These are phyloP conservation scores for Pythium angustatum DNA, from an alignment of 352 stramenopile genomes.

Conservation along the genomic window DNA sequence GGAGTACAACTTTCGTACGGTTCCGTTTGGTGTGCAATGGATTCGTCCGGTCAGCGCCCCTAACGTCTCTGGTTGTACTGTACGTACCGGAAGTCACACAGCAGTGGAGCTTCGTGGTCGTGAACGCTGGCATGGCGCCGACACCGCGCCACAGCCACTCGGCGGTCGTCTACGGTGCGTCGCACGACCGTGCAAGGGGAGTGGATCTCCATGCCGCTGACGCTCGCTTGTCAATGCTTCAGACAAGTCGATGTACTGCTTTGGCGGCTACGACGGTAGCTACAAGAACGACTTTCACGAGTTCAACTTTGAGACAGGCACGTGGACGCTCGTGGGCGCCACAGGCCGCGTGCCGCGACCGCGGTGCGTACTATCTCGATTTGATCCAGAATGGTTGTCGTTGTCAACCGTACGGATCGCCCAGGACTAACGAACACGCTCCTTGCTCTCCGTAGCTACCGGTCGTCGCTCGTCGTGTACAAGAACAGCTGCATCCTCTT, in stretches of 20 bases:
- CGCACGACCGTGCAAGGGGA: not conserved
- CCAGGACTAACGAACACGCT: not conserved
- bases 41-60: no score
- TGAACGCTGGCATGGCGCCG: slow-evolving; percentile 82
- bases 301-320: slow-evolving; percentile 90
- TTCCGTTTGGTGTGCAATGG: not conserved
- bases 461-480: slow-evolving; percentile 90
- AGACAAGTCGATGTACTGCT: slow-evolving; percentile 89
- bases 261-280: slow-evolving; percentile 95
- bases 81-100: slow-evolving; percentile 51
- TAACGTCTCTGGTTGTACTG: no score
- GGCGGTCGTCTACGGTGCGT: slow-evolving; percentile 83
- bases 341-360: slow-evolving; percentile 71
- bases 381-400: no score
- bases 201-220: not conserved
- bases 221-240: not conserved
- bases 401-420: no score
- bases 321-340: slow-evolving; percentile 86
- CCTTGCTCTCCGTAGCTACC: slow-evolving; percentile 48
- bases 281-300: slow-evolving; percentile 97
- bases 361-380: no score
- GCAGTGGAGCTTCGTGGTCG: slow-evolving; percentile 72
- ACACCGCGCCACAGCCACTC: slow-evolving; percentile 95
- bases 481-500: slow-evolving; percentile 95
- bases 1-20: slow-evolving; percentile 92